These are phyloP conservation scores for Vitis hybrid DNA, from an alignment of 177 flowering plant genomes.

Conservation along the genomic window DNA sequence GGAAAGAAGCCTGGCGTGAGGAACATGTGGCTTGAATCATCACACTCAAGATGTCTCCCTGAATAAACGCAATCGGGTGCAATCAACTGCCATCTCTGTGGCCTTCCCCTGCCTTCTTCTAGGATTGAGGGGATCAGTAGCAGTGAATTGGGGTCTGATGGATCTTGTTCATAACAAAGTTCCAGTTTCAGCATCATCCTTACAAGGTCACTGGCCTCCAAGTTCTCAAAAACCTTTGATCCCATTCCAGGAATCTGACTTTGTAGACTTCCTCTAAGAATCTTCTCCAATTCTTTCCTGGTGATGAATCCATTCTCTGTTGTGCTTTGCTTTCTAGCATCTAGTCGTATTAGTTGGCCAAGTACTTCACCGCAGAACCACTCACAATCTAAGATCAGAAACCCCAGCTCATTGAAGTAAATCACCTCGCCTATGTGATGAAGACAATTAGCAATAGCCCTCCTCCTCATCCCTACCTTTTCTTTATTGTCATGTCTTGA, in stretches of 20 bases:
- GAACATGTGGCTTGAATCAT: slow-evolving; percentile 84
- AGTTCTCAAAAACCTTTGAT: slow-evolving; percentile 63
- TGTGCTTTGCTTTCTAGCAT: slow-evolving; percentile 44
- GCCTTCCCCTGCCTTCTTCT: slow-evolving; percentile 74
- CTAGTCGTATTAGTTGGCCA: slow-evolving; percentile 57
- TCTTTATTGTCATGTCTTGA: slow-evolving; percentile 63
- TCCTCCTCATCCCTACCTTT: slow-evolving; percentile 72
- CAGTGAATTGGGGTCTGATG: slow-evolving; percentile 61
- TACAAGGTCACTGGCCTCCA: slow-evolving; percentile 76
- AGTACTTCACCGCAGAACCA: slow-evolving; percentile 89
- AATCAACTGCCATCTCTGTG: slow-evolving; percentile 69
- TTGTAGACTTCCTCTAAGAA: slow-evolving; percentile 61
- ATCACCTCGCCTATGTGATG: slow-evolving; percentile 83
- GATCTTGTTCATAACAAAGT: slow-evolving; percentile 79
- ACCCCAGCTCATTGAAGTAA: slow-evolving; percentile 73
- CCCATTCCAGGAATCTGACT: slow-evolving; percentile 76
- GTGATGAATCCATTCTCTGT: slow-evolving; percentile 60
- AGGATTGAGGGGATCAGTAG: slow-evolving; percentile 73
- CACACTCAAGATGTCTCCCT: slow-evolving; percentile 87
- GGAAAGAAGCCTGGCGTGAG: slow-evolving; percentile 94
- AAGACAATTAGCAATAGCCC: slow-evolving; percentile 63
- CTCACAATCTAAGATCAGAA: slow-evolving; percentile 75
- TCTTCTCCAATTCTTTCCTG: slow-evolving; percentile 75
- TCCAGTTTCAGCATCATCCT: slow-evolving; percentile 90
- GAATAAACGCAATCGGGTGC: slow-evolving; percentile 52